Base-by-base conservation (phyloP, 768 basidiomycete species). In the Erythrobasidium yunnanense region DNA sequence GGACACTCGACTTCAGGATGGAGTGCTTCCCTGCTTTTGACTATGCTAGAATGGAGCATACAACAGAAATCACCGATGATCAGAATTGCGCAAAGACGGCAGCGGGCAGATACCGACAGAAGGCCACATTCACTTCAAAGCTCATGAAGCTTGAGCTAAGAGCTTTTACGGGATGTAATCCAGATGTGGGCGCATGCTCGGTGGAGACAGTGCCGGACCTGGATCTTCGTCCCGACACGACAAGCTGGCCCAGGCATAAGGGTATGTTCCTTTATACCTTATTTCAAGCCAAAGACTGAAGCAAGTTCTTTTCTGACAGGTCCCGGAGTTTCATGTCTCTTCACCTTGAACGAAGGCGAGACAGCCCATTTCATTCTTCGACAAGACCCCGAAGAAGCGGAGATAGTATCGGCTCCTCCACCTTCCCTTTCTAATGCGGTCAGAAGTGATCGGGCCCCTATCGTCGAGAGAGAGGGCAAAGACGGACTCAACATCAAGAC, bases 11-110 rank as follows among this genome's bases (percentile, higher is more conserved):
- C 0, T 79, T 93, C 57, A 80, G 83, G 65, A 81, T 96, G 76
- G 88, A 97, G 78, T 91, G 89, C 71, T 90, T 89, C 0, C 93
- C 93, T 0, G 93, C 91, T 0, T 99, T 99, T 83, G 86, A 95
- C 76, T 99, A 99, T 72, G 91, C 90, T 0, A 81, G 87, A 13
- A 81, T 84, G 52, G 53, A 79, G 1, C 93, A 97, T 75, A 82
- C 79, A 6, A 86, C 87, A 0, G 74, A 79, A 68, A 71, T 78
- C 35, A 71, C 73, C 25, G 29, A 78, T 84, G 75, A 77, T 68
- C 72, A 73, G 47, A 73, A 74, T 15, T 63, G 73, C 30, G 52
- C 72, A 1, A 49, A 67, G 32, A 69, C 71, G 13, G 69, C 70
- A 1, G 66, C 70, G 69, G 83, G 58, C 72, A 78, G 4, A 32